Evolutionary conservation across 2,329 filamentous ascomycete genomes (phyloP), one percentile per base, ranked within the genome.

Genomic region (Xylariaceae sp.): DNA sequence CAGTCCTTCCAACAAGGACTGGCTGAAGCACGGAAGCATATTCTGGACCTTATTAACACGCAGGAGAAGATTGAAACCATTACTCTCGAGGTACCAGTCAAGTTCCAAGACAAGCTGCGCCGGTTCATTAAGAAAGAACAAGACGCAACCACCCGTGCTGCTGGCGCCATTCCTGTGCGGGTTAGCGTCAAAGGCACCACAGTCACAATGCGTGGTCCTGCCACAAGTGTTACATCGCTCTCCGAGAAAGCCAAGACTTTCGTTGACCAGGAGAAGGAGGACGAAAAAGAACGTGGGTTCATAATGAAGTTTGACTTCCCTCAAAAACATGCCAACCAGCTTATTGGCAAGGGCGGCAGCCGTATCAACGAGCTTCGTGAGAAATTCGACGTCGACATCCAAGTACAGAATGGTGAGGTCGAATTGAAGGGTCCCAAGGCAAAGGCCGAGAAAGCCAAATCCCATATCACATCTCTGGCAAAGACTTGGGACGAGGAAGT

Each of bases 391-490:
- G 81, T 85, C 4, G 80, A 84, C 44, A 84, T 98, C 48, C 89
- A 96, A 66, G 85, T 97, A 30, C 83, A 94, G 52, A 88, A 96
- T 56, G 93, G 93, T 52, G 90, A 90, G 67, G 89, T 97, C 37
- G 89, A 95, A 65, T 81, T 98, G 54, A 96, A 94, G 73, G 93
- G 94, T 19, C 91, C 93, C 37, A 88, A 94, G 69, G 88, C 89
- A 38, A 97, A 97, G 74, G 89, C 90, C 1, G 89, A 95, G 63
- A 81, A 82, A 37, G 89, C 88, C 50, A 93, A 87, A 64, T 71
- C 82, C 30, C 83, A 95, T 59, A 96, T 98, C 53, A 72, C 83
- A 49, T 77, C 81, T 30, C 71, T 96, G 51, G 84, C 79, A 31
- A 89, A 86, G 63, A 87, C 87, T 61, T 78, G 95, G 56, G 89